Evolutionary conservation across 495 filamentous ascomycete species (phyloP).

Genomic region (Talaromyces wortmannii): DNA sequence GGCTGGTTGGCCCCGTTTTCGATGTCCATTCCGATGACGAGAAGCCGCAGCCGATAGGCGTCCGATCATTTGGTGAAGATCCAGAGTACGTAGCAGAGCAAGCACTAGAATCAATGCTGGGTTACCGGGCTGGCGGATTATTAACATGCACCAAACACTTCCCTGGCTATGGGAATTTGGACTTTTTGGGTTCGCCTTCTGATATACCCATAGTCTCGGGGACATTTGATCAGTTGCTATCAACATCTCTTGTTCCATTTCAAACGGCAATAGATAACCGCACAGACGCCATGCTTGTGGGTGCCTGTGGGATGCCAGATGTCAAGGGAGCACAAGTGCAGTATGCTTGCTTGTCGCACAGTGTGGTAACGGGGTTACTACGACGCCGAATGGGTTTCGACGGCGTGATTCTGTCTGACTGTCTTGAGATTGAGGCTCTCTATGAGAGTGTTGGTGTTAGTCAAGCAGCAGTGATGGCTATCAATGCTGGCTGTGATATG

Average conservation of each 20-base stretch:
- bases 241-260: conserved; percentile 1
- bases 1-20: conserved; percentile 3
- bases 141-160: conserved; percentile 3
- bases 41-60: conserved; percentile 2
- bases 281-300: conserved; percentile 1
- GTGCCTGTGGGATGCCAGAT: conserved; percentile 3
- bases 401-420: conserved; percentile 3
- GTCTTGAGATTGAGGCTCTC: conserved; percentile 1
- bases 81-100: conserved; percentile 1
- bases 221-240: conserved; percentile 1
- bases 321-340: not conserved
- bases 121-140: not conserved
- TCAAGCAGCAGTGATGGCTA: conserved; percentile 2
- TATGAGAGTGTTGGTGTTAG: conserved; percentile 4
- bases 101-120: conserved; percentile 4
- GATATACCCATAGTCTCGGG: conserved; percentile 3
- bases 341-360: not conserved
- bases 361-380: conserved; percentile 2
- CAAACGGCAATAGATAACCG: conserved; percentile 1
- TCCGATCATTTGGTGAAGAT: conserved; percentile 2
- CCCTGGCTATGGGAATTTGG: conserved; percentile 2
- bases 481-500: conserved; percentile 3
- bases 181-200: conserved; percentile 2
- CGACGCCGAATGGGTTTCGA: conserved; percentile 3
- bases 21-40: conserved; percentile 2